Evolutionary conservation across 2,329 filamentous ascomycete species (phyloP).

Genomic region (Phyllachora maydis): DNA sequence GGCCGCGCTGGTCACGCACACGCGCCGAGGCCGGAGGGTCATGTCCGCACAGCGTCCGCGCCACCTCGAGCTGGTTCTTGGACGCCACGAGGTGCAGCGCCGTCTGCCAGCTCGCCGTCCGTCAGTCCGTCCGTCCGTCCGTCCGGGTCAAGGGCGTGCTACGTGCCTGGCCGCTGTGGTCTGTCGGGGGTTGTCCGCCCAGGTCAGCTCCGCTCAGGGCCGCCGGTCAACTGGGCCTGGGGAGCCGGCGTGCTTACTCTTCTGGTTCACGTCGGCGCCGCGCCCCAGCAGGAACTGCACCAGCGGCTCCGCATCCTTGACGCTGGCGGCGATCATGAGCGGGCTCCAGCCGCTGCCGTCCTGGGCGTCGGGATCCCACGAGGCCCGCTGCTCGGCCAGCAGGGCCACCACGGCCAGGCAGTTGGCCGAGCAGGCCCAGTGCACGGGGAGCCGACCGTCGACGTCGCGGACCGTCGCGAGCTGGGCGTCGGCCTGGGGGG

Average conservation of each 20-base stretch:
- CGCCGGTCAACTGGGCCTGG: no score
- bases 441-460: constrained; percentile 75
- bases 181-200: constrained; percentile 18
- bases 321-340: constrained; percentile 62
- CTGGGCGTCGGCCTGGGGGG: constrained; percentile 51
- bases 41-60: constrained; percentile 52
- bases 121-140: constrained; percentile 1
- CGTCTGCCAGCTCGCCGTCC: constrained; percentile 33
- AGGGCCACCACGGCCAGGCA: constrained; percentile 53
- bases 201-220: no score
- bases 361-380: constrained; percentile 68
- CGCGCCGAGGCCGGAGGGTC: constrained; percentile 54
- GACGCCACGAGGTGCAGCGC: constrained; percentile 82
- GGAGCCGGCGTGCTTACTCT: no score
- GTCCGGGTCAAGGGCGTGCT: no score
- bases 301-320: constrained; percentile 50
- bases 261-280: constrained; percentile 52
- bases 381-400: constrained; percentile 45
- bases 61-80: constrained; percentile 70
- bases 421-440: constrained; percentile 86
- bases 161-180: constrained; percentile 41
- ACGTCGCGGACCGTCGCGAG: constrained; percentile 54
- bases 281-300: constrained; percentile 47
- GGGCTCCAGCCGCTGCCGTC: constrained; percentile 69
- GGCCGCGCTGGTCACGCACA: constrained; percentile 69